Percentiles rank a stretch among this genome's conserved stretches.
phyloP scores from a whole-genome alignment of 495 filamentous ascomycete genomes.

The Talaromyces nanjingensis region DNA sequence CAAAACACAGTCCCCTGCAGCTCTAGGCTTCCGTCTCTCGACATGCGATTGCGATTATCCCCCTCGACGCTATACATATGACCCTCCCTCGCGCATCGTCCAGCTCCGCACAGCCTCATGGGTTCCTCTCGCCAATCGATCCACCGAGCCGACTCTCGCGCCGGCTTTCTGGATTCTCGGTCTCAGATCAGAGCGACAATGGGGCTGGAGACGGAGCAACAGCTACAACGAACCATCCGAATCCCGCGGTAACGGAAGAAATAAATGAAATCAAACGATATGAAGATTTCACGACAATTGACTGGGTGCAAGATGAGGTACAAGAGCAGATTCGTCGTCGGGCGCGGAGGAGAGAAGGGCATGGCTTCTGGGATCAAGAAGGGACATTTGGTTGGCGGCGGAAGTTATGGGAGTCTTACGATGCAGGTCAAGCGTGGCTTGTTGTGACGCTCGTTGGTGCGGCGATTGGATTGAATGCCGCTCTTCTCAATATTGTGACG shows the following conservation, averaged over 20 bases:
- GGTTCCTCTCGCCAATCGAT: slow-evolving; percentile 44
- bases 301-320: slow-evolving; percentile 97
- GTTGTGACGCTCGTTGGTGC: slow-evolving; percentile 91
- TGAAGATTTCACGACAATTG: slow-evolving; percentile 97
- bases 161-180: slow-evolving; percentile 65
- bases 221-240: slow-evolving; percentile 18
- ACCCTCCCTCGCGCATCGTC: slow-evolving; percentile 54
- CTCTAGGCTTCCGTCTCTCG: not conserved
- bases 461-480: slow-evolving; percentile 89
- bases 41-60: not conserved
- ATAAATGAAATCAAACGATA: slow-evolving; percentile 97
- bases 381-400: slow-evolving; percentile 74
- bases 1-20: not conserved
- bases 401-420: slow-evolving; percentile 79
- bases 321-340: slow-evolving; percentile 80
- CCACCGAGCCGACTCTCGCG: slow-evolving; percentile 51
- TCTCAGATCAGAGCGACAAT: slow-evolving; percentile 52
- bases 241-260: slow-evolving; percentile 78
- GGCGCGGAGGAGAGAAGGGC: slow-evolving; percentile 63
- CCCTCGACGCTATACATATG: slow-evolving; percentile 34
- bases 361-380: slow-evolving; percentile 67
- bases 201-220: slow-evolving; percentile 27
- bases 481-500: slow-evolving; percentile 89
- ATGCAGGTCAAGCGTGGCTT: slow-evolving; percentile 96
- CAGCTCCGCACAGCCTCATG: slow-evolving; percentile 40